These are phyloP conservation scores for Citrus trifoliata DNA, from an alignment of 345 rosid genomes.

Conservation along the genomic window DNA sequence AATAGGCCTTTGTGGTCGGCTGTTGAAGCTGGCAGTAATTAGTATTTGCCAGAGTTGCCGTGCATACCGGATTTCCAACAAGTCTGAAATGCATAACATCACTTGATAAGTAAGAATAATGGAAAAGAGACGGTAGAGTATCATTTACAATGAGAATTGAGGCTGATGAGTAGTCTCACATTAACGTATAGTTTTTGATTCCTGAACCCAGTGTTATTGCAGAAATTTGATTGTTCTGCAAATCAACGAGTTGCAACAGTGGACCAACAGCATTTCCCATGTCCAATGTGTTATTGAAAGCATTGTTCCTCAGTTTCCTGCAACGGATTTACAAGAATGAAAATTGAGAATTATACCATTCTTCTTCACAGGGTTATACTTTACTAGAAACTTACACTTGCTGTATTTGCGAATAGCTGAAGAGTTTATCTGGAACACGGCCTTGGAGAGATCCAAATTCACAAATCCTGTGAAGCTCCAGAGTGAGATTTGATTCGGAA, in stretches of 20 bases:
- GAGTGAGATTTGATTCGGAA: constrained; percentile 4
- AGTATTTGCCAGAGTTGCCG: constrained; percentile 51
- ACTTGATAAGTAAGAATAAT: constrained; percentile 1
- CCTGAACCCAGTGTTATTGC: constrained; percentile 55
- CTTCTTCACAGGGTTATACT: not conserved
- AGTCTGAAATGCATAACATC: constrained; percentile 45
- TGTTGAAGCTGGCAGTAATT: constrained; percentile 75
- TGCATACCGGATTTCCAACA: constrained; percentile 86
- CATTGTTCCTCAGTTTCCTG: constrained; percentile 77
- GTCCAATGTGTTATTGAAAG: constrained; percentile 56
- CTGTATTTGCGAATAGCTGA: constrained; percentile 66
- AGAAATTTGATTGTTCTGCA: constrained; percentile 73
- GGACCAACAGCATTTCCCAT: constrained; percentile 54
- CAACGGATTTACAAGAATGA: constrained; percentile 9
- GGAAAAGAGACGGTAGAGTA: not conserved
- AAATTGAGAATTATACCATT: not conserved
- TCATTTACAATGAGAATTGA: not conserved
- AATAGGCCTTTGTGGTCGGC: constrained; percentile 48
- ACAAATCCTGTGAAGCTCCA: constrained; percentile 42
- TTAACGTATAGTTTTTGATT: constrained; percentile 47
- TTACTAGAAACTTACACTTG: constrained; percentile 64
- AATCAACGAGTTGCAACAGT: constrained; percentile 63
- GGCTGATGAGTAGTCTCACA: constrained; percentile 37
- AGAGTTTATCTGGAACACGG: constrained; percentile 53
- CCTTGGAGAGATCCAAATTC: constrained; percentile 81